Evolutionary conservation across 2,329 filamentous ascomycete genomes (phyloP).

Genomic region (Fusarium luffae): DNA sequence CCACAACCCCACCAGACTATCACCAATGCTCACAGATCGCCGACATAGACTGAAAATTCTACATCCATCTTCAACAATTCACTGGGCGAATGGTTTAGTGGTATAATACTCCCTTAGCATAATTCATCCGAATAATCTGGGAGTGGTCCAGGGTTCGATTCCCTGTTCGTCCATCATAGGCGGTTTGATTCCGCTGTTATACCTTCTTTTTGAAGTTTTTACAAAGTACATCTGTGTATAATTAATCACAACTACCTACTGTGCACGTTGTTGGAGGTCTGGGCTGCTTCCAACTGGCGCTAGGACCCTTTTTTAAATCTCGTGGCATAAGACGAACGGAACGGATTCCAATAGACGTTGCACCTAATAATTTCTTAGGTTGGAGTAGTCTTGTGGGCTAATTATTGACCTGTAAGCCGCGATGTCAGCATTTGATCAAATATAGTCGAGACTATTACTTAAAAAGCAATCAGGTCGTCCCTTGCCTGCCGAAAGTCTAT

Average conservation of each 20-base stretch:
- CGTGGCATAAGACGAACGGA: background rate
- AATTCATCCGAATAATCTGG: conserved; percentile 40
- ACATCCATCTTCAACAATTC: background rate
- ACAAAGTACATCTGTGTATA: background rate
- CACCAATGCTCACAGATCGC: background rate
- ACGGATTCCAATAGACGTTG: background rate
- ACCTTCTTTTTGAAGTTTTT: background rate
- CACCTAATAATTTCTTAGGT: background rate
- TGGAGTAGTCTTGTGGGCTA: background rate
- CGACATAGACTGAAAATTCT: conserved; percentile 3
- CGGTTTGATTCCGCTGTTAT: background rate
- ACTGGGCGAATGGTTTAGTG: conserved; percentile 50
- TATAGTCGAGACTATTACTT: background rate
- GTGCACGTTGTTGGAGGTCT: too few relatives aligned
- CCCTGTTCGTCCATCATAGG: conserved; percentile 18
- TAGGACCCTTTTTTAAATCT: background rate
- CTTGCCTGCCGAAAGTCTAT: background rate
- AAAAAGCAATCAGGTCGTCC: background rate
- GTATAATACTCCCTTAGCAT: conserved; percentile 51
- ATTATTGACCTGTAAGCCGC: background rate
- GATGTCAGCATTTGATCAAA: background rate
- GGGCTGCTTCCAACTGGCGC: too few relatives aligned
- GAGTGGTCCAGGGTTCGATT: conserved; percentile 45
- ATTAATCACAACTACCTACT: too few relatives aligned
- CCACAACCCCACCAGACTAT: conserved; percentile 2